Evolutionary conservation across 2,329 filamentous ascomycete species (phyloP), one percentile per base, ranked within the genome.

Genomic region (Lizonia empirigonia): DNA sequence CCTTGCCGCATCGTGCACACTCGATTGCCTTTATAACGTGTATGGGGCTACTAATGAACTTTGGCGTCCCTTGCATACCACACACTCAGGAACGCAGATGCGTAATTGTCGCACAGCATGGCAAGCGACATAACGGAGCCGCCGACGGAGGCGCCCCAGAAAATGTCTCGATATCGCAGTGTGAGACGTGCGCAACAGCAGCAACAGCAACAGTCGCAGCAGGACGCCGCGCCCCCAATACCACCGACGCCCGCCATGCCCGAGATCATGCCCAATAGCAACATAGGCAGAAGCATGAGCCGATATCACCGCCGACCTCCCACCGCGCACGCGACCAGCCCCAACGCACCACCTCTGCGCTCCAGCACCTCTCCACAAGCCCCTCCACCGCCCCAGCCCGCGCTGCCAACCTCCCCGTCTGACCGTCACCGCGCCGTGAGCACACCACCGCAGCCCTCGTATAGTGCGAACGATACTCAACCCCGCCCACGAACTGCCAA

Each of bases 141-240:
- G 37, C 50, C 61, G 57, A 54, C 58, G 38, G 53, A 58, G 33
- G 35, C 59, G 50, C 44, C 61, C 45, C 65, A 70, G 44, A 84
- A 82, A 63, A 79, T 82, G 65, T 81, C 82, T 46, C 78, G 83
- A 33, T 86, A 86, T 69, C 77, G 82, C 57, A 83, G 81, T 23
- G 81, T 85, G 47, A 74, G 83, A 51, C 76, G 77, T 55, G 74
- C 73, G 18, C 71, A 75, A 45, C 67, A 74, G 50, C 63, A 71
- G 44, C 65, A 69, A 27, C 46, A 44, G 18, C 54, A 55, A 15
- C 53, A 49, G 9, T 44, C 54, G 27, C 49, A 64, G 37, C 49
- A 40, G 33, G 58, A 62, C 18, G 56, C 56, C 16, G 20, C 53
- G n/a, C 42, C 59, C 19, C 42, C 59, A 39, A 40, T 64, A 32